Conservation (phyloP, 148 eudicot genomes). For the Arbutus unedo region DNA sequence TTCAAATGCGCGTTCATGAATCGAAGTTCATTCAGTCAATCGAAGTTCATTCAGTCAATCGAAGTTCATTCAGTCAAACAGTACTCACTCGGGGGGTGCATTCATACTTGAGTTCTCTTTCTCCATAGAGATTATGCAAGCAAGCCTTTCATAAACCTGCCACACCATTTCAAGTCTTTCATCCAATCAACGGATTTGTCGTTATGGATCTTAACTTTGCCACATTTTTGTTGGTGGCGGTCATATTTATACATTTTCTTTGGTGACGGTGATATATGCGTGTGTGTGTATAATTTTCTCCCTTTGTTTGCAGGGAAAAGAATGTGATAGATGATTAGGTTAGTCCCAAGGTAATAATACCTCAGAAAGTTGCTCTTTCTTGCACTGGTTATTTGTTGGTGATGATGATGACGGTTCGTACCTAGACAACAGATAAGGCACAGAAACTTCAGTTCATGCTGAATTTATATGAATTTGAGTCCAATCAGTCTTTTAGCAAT, state of each 20-base stretch:
- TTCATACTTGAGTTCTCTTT: conserved; percentile 53
- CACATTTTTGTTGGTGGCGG: neutral
- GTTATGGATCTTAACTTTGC: neutral
- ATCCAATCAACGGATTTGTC: neutral
- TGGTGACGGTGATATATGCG: neutral
- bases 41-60: neutral
- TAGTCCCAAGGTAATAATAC: conserved; percentile 31
- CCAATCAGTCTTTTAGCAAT: neutral
- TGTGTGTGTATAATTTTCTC: neutral
- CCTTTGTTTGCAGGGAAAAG: neutral
- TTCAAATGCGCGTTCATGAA: neutral
- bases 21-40: neutral
- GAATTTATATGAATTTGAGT: neutral
- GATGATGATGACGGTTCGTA: conserved; percentile 56
- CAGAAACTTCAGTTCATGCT: neutral
- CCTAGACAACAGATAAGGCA: conserved; percentile 35
- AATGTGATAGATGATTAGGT: neutral
- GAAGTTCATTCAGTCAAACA: conserved; percentile 2
- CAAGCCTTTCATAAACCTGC: conserved; percentile 71
- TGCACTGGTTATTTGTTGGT: conserved; percentile 27
- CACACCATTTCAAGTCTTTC: conserved; percentile 7
- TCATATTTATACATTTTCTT: neutral
- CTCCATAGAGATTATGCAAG: conserved; percentile 67
- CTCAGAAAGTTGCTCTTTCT: conserved; percentile 55
- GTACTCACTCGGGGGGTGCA: conserved; percentile 6